phyloP scores from a whole-genome alignment of 371 early-diverging fungal species.

The Rhizomucor miehei region DNA sequence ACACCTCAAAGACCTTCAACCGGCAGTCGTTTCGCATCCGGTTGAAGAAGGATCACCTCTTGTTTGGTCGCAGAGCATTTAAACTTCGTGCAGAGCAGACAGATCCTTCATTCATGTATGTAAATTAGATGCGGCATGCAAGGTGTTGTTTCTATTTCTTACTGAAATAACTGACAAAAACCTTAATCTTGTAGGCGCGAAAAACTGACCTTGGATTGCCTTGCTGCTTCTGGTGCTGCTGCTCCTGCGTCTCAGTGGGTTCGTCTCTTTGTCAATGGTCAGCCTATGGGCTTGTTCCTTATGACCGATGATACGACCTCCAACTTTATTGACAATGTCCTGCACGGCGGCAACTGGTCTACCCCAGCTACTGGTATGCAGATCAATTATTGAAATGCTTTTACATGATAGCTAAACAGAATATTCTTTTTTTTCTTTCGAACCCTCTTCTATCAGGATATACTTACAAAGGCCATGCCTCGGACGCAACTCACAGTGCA shows the following conservation, averaged over 20 bases:
- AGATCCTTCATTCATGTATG: constrained; percentile 49
- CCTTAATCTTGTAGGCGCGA: constrained; percentile 32
- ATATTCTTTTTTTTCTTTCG: no score
- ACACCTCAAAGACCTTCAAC: constrained; percentile 50
- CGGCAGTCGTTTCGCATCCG: constrained; percentile 52
- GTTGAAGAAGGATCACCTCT: constrained; percentile 36
- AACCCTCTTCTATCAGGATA: constrained; percentile 21
- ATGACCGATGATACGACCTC: constrained; percentile 55
- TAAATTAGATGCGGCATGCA: no score
- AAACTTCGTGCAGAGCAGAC: constrained; percentile 54
- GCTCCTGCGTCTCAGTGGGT: constrained; percentile 46
- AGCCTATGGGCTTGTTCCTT: constrained; percentile 45
- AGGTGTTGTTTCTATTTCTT: no score
- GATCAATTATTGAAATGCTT: background rate
- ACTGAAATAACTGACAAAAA: background rate
- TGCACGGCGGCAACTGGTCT: constrained; percentile 32
- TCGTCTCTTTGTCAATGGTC: constrained; percentile 52
- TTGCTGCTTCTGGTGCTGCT: constrained; percentile 52
- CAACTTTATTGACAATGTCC: constrained; percentile 39
- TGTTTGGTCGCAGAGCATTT: constrained; percentile 45
- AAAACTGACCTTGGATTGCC: constrained; percentile 42
- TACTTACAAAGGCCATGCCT: constrained; percentile 42
- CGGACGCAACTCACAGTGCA: constrained; percentile 24
- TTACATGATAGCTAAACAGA: constrained; percentile 1
- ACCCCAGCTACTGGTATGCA: constrained; percentile 24